These are phyloP conservation scores for Ogataea neopini DNA, from an alignment of 805 yeast species.

Conservation along the genomic window DNA sequence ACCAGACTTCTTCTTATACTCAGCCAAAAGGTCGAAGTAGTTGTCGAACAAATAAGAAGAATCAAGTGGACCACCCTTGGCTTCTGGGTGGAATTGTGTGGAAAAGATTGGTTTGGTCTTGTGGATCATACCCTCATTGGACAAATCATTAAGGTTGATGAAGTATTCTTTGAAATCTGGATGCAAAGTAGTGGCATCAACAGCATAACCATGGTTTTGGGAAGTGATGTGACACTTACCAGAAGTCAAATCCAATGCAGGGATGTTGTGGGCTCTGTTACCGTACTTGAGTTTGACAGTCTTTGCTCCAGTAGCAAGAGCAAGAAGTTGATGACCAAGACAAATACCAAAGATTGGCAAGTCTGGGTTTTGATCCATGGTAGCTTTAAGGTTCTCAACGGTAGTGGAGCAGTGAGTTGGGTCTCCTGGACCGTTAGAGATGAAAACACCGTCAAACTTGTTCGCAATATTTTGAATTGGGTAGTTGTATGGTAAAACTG, in stretches of 20 bases:
- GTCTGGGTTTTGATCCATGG: conserved; percentile 61
- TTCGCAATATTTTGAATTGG: conserved; percentile 89
- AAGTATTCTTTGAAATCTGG: conserved; percentile 83
- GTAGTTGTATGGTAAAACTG: conserved; percentile 95
- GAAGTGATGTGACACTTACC: conserved; percentile 98
- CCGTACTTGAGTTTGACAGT: conserved; percentile 95
- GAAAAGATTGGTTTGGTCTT: conserved; percentile 85
- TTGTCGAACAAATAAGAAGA: conserved; percentile 89
- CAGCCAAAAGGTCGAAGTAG: conserved; percentile 69
- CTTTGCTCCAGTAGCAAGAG: conserved; percentile 92
- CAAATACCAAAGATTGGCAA: conserved; percentile 97
- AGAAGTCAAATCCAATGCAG: conserved; percentile 84
- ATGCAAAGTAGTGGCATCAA: conserved; percentile 76
- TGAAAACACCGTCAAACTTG: conserved; percentile 92
- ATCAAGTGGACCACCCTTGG: conserved; percentile 98
- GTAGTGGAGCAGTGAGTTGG: conserved; percentile 89
- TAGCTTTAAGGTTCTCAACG: conserved; percentile 66
- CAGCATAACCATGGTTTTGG: conserved; percentile 98
- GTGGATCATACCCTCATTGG: conserved; percentile 98
- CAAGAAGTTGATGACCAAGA: conserved; percentile 94
- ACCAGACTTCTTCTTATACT: conserved; percentile 49
- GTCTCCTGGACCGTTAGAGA: conserved; percentile 97
- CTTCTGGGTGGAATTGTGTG: conserved; percentile 98
- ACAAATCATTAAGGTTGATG: conserved; percentile 89
- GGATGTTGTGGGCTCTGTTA: conserved; percentile 98